A percentile compares a stretch with the other conserved stretches of the same genome.
Conservation (phyloP, 345 rosid genomes). For the Iberis pinnata region DNA sequence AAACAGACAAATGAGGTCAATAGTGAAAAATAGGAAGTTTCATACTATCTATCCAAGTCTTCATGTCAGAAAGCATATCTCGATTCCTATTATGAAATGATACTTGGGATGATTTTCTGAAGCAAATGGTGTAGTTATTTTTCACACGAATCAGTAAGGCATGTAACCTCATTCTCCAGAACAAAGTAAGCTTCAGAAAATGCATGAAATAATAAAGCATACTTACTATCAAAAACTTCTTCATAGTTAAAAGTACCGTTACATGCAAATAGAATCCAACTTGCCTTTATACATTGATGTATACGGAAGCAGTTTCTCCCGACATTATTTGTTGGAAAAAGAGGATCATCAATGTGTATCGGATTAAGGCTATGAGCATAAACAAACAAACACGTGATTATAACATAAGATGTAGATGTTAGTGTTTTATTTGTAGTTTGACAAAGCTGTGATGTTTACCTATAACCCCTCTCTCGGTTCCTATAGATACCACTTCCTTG, state of each 20-base stretch:
- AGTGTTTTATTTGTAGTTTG: constrained; percentile 13
- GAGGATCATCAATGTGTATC: constrained; percentile 91
- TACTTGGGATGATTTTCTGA: constrained; percentile 71
- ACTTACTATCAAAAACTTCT: not conserved
- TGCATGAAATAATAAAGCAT: constrained; percentile 53
- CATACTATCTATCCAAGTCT: constrained; percentile 1
- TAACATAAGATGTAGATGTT: constrained; percentile 12
- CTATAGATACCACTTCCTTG: constrained; percentile 87
- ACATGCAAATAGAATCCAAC: constrained; percentile 21
- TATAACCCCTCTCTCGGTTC: constrained; percentile 82
- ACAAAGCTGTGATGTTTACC: constrained; percentile 41
- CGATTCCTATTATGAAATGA: constrained; percentile 27
- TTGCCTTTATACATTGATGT: constrained; percentile 96
- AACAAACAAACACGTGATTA: constrained; percentile 17
- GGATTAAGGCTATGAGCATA: constrained; percentile 69
- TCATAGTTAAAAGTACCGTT: not conserved
- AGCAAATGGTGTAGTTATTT: constrained; percentile 50
- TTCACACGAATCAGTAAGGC: constrained; percentile 41
- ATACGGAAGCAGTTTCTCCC: constrained; percentile 98
- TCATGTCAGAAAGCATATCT: constrained; percentile 9
- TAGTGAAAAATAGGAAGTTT: not conserved
- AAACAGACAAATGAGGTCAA: too few species aligned
- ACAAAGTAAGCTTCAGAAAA: constrained; percentile 86
- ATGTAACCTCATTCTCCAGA: constrained; percentile 67
- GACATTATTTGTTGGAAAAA: constrained; percentile 83